Conservation (phyloP, 768 basidiomycete species). For the Cyclocybe cylindracea region DNA sequence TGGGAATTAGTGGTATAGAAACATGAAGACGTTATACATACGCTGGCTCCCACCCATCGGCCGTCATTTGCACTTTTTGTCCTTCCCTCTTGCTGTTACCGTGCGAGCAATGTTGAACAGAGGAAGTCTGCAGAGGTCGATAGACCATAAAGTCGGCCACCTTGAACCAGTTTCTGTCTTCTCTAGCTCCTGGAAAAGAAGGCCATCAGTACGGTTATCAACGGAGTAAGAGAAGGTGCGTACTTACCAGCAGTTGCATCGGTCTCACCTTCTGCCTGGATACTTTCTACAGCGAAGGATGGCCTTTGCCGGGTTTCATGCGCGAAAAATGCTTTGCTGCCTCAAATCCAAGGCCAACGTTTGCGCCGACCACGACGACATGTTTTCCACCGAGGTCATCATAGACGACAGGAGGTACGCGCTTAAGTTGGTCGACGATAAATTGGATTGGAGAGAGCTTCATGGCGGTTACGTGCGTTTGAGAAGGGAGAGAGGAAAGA, state of each 20-base stretch:
- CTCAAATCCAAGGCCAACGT: constrained; percentile 51
- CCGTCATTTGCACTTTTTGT: constrained; percentile 22
- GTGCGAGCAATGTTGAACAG: no score
- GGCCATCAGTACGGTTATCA: no score
- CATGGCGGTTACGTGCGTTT: neutral
- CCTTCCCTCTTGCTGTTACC: constrained; percentile 26
- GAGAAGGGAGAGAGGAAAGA: neutral
- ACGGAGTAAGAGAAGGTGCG: no score
- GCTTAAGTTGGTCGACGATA: neutral
- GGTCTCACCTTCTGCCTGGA: no score
- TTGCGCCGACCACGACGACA: constrained; percentile 49
- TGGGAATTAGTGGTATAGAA: no score
- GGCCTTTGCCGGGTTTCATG: constrained; percentile 40
- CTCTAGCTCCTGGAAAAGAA: no score
- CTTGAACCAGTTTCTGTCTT: no score
- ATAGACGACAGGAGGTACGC: constrained; percentile 28
- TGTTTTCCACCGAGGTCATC: constrained; percentile 45
- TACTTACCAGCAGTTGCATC: no score
- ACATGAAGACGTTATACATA: constrained; percentile 17
- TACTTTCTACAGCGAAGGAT: no score
- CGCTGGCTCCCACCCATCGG: constrained; percentile 50
- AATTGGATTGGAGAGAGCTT: neutral
- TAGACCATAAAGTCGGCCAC: no score
- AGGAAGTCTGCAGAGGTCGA: no score
- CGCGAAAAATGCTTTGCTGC: constrained; percentile 44